A percentile compares a stretch with the other conserved stretches of the same genome.
Conservation (phyloP, 176 grass and related monocot species). For the Coix lacrymajobi region DNA sequence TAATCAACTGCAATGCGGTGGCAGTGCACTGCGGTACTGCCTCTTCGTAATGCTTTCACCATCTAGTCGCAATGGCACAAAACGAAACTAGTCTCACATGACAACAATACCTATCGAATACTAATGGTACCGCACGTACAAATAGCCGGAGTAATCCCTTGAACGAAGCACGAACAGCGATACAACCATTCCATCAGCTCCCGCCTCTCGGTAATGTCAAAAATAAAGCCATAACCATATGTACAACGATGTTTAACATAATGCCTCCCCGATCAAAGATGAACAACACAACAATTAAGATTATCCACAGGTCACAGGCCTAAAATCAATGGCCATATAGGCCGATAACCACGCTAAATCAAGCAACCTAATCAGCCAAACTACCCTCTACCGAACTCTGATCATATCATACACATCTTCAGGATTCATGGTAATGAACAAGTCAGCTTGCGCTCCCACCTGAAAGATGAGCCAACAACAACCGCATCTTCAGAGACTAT, state of each 20-base stretch:
- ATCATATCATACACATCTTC: conserved; percentile 1
- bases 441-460: neutral
- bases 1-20: neutral
- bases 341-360: conserved; percentile 34
- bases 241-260: conserved; percentile 35
- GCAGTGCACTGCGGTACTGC: neutral
- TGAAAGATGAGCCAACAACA: conserved; percentile 14
- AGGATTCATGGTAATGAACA: neutral
- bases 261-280: conserved; percentile 9
- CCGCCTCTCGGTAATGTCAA: neutral
- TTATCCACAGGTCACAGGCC: conserved; percentile 37
- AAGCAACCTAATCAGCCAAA: conserved; percentile 31
- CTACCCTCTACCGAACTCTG: conserved; percentile 22
- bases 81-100: neutral
- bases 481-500: neutral
- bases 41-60: neutral
- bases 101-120: too few species aligned
- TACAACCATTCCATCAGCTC: conserved; percentile 4
- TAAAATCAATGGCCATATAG: conserved; percentile 48
- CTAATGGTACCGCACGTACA: neutral
- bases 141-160: neutral
- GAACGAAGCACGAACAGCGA: neutral
- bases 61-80: neutral
- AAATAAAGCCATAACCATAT: conserved; percentile 30
- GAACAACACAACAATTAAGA: conserved; percentile 27